Base-by-base conservation (phyloP, 1,139 yeast species). In the Yamadazyma sp. region DNA sequence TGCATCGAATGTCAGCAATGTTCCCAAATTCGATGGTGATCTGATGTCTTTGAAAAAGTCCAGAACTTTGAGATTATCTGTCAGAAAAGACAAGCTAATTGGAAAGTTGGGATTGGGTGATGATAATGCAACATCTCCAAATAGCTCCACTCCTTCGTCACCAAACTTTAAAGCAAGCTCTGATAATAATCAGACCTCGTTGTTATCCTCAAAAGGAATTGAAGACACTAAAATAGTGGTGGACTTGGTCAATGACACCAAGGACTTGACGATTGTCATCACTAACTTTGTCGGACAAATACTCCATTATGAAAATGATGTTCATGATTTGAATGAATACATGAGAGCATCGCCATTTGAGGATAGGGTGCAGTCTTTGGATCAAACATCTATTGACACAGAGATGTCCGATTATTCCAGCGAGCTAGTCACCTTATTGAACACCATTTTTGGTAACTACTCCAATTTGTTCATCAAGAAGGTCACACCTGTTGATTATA, bases 251-350 rank as follows among this genome's bases (percentile, higher is more conserved):
- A 61, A 61, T 29, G 73, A 67, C 40, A 55, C 70, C 4, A 59
- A 52, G 30, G 66, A 62, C 10, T 48, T 70, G 27, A 62, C 71
- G 18, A 40, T 56, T 17, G 54, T 75, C 10, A 79, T 86, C 35
- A 95, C 86, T 49, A 80, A 76, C 49, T 81, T 87, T 43, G 55
- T 84, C 13, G 78, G 78, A 9, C 64, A 62, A 13, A 71, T 88
- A 41, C 88, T 89, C 63, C 94, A 86, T 46, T 63, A 82, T 37
- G 76, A 81, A 14, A 70, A 80, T 2, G 71, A 71, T 33, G 64
- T 68, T 1, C 62, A 62, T 13, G 69, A 68, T 24, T 84, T 78
- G 47, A 62, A 69, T 6, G 78, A 73, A 8, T 80, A 69, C 49
- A 59, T 83, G 16, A 57, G 61, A 10, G 50, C 51, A 11, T 51